Evolutionary conservation across 2,329 filamentous ascomycete species (phyloP).

Genomic region (Nigrograna mackinnonii): DNA sequence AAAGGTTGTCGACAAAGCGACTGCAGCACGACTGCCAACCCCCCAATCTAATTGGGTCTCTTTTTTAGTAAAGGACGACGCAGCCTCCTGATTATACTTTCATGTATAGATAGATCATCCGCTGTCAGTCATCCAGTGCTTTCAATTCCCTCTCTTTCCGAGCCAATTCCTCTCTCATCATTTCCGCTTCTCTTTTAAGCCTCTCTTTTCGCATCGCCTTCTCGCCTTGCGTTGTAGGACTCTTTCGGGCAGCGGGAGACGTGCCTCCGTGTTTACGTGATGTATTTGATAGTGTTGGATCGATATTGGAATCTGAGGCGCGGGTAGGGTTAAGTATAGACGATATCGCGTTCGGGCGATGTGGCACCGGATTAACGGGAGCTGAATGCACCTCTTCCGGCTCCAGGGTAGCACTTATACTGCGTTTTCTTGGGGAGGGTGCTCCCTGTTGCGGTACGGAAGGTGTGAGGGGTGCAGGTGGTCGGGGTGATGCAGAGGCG

Average conservation of each 20-base stretch:
- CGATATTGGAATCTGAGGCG: constrained; percentile 32
- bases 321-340: constrained; percentile 35
- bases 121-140: constrained; percentile 30
- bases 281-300: constrained; percentile 30
- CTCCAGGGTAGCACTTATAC: constrained; percentile 37
- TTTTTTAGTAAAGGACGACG: too few relatives aligned
- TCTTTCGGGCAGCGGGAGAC: constrained; percentile 12
- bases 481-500: constrained; percentile 17
- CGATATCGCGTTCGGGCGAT: constrained; percentile 37
- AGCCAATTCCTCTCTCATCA: constrained; percentile 32
- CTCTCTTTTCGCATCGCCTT: constrained; percentile 32
- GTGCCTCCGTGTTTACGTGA: constrained; percentile 21
- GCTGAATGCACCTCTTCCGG: constrained; percentile 21
- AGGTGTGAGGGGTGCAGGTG: constrained; percentile 9
- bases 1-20: too few relatives aligned
- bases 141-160: constrained; percentile 33
- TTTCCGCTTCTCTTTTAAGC: constrained; percentile 32
- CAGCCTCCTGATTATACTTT: too few relatives aligned
- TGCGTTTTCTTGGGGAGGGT: constrained; percentile 35
- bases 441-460: constrained; percentile 8
- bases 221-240: constrained; percentile 25
- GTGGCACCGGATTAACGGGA: constrained; percentile 24
- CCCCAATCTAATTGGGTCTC: too few relatives aligned
- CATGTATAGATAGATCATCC: too few relatives aligned
- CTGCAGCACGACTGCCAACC: too few relatives aligned